A percentile compares a stretch with the other conserved stretches of the same genome.
Evolutionary conservation across 768 basidiomycete genomes (phyloP).

Genomic region (Leccinum incarnatum): DNA sequence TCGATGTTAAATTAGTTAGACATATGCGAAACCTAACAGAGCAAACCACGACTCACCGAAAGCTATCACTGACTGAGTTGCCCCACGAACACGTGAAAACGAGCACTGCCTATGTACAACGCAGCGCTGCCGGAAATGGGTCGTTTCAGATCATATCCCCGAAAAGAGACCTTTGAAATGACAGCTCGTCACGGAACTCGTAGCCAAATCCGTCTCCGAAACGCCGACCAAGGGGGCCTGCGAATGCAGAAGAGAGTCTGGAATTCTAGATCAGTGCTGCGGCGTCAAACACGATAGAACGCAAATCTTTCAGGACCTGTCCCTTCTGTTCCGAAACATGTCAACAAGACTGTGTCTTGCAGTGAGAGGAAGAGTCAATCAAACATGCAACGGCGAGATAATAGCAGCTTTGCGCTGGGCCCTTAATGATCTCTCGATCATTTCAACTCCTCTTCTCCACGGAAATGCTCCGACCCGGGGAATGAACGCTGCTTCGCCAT

Average conservation of each 20-base stretch:
- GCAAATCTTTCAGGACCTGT: constrained; percentile 84
- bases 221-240: constrained; percentile 74
- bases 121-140: constrained; percentile 11
- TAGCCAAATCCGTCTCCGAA: constrained; percentile 85
- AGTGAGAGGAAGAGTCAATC: constrained; percentile 7
- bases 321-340: constrained; percentile 53
- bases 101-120: constrained; percentile 9
- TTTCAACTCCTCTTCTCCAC: constrained; percentile 71
- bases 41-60: constrained; percentile 3
- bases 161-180: constrained; percentile 61
- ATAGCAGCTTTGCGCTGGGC: constrained; percentile 64
- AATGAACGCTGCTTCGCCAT: constrained; percentile 35
- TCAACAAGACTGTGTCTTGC: constrained; percentile 5
- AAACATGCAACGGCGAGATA: constrained; percentile 72
- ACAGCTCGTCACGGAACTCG: constrained; percentile 83
- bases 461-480: constrained; percentile 61
- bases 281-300: constrained; percentile 39
- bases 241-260: constrained; percentile 65
- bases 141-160: constrained; percentile 77
- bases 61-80: constrained; percentile 62
- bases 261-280: constrained; percentile 54
- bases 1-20: constrained; percentile 49
- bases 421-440: constrained; percentile 79
- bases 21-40: neutral
- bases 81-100: constrained; percentile 46